Percentiles rank a stretch among this genome's conserved stretches.
Evolutionary conservation across 2,329 filamentous ascomycete species (phyloP).

Genomic region (Arthrinium phaeospermum): DNA sequence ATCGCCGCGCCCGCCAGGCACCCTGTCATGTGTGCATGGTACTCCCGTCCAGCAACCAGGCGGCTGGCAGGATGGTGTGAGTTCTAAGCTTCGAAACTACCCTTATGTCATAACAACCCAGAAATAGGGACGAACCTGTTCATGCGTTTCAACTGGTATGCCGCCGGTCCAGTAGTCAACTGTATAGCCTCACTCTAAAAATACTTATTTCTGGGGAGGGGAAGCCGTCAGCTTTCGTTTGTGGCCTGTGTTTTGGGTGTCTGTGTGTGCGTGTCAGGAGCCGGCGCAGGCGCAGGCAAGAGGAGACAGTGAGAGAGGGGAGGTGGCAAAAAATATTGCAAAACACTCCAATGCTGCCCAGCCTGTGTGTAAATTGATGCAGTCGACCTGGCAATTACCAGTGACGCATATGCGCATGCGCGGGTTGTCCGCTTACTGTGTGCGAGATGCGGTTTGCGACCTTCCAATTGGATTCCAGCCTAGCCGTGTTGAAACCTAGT

Average conservation of each 20-base stretch:
- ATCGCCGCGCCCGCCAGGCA: background rate
- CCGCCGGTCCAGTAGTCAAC: background rate
- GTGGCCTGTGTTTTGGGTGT: background rate
- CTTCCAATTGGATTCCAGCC: constrained; percentile 2
- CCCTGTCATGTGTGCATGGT: background rate
- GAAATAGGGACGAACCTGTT: constrained; percentile 17
- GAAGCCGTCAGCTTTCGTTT: background rate
- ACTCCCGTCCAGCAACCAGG: background rate
- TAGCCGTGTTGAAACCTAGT: constrained; percentile 12
- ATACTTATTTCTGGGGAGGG: background rate
- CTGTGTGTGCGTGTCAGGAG: background rate
- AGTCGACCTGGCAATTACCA: background rate
- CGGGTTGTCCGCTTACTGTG: constrained; percentile 1
- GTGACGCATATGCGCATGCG: constrained; percentile 3
- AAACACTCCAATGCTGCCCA: constrained; percentile 8
- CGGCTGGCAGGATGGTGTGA: constrained; percentile 8
- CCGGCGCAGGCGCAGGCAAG: too few species aligned
- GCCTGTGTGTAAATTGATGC: background rate
- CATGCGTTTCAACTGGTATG: constrained; percentile 10
- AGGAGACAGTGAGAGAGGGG: background rate
- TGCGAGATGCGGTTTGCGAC: background rate
- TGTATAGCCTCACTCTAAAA: constrained; percentile 17
- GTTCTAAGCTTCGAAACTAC: constrained; percentile 16
- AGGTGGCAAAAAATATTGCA: background rate
- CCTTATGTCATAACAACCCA: constrained; percentile 1